Evolutionary conservation across 257 asterid genomes (phyloP).

Genomic region (Petunia axillaris): DNA sequence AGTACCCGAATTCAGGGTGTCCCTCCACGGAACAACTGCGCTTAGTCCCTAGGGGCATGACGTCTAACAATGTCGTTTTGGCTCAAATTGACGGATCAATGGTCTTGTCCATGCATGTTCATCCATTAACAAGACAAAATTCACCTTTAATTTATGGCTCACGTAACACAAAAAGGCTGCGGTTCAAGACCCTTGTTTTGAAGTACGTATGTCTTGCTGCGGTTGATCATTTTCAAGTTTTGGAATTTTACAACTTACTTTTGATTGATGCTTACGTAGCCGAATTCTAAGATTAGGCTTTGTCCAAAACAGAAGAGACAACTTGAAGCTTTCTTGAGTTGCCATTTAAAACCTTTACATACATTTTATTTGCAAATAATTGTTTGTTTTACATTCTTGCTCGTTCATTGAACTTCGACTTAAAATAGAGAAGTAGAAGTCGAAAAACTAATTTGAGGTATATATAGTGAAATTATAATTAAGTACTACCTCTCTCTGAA

Average conservation of each 20-base stretch:
- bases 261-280: neutral
- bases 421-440: no score
- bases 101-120: constrained; percentile 16
- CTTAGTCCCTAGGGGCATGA: neutral
- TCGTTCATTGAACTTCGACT: no score
- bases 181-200: neutral
- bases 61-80: neutral
- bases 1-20: neutral
- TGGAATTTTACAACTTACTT: neutral
- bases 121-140: neutral
- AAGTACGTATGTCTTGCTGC: neutral
- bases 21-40: neutral
- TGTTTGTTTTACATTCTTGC: no score
- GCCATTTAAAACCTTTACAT: neutral
- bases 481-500: no score
- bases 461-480: no score
- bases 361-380: no score
- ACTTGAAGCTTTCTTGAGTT: neutral
- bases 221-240: neutral
- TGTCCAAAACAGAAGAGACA: neutral
- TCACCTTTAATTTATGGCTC: neutral
- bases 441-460: no score
- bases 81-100: neutral
- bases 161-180: neutral
- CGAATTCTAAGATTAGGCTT: constrained; percentile 4